Evolutionary conservation across 164 flowering plant species (phyloP), one percentile per base, ranked within the genome.

Genomic region (Berberis thunbergii): DNA sequence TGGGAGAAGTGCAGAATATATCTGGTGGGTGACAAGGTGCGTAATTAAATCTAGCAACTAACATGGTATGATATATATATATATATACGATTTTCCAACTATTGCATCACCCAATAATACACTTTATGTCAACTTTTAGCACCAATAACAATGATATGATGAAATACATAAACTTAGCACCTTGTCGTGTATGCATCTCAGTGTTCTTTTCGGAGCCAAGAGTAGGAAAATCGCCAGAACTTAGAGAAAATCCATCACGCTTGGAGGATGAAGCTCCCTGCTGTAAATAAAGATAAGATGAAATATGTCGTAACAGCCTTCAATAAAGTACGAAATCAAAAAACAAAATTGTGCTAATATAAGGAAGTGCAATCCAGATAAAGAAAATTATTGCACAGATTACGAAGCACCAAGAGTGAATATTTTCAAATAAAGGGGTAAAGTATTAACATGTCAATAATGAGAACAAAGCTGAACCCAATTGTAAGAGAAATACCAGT

Each of bases 171-270:
- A 52, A 52, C 4, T 7, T 7, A 7, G n/a, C 3, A 76, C 79
- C 79, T 71, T 71, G 70, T 41, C 56, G 65, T 42, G 78, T 87
- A 78, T 75, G 79, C 53, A 77, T 63, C 39, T 80, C 89, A 2
- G 69, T 9, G 59, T 50, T 76, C 71, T 77, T 86, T 57, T 73
- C 80, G 64, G 84, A 78, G 44, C 98, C 97, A 73, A 95, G 98
- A 2, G 91, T 82, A 3, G 99, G 99, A 76, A 95, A 91, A 78
- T 95, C 99, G 62, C 96, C 97, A 75, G 97, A 81, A 60, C 75
- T 73, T 54, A 95, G 71, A 66, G 87, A 80, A 74, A 91, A 91
- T 26, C 73, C 82, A 64, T 78, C 83, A 26, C 66, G 74, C 79
- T 80, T 82, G 54, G 80, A 65, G 43, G 81, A 72, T 60, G 73